phyloP scores from a whole-genome alignment of 129 eudicot genomes.

The Ambrosia artemisiifolia region DNA sequence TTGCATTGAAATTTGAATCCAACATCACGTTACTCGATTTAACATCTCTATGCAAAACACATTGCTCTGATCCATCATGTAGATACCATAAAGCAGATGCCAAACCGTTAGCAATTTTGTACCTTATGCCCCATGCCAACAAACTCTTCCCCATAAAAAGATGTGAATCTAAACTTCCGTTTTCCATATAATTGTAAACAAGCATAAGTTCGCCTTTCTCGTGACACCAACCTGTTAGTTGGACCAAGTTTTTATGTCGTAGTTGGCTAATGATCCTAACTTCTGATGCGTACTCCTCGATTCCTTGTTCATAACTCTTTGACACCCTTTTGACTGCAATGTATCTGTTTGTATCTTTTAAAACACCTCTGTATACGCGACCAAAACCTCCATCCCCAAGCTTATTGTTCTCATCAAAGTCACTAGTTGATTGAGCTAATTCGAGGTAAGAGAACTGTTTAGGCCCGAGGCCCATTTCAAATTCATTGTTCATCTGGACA shows the following conservation, averaged over 20 bases:
- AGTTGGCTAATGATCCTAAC: slow-evolving; percentile 48
- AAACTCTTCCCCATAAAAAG: slow-evolving; percentile 29
- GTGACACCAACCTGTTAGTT: slow-evolving; percentile 53
- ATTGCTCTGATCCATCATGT: slow-evolving; percentile 51
- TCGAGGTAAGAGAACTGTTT: slow-evolving; percentile 38
- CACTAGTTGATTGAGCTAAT: slow-evolving; percentile 31
- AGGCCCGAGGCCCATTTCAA: slow-evolving; percentile 44
- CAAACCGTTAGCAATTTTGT: slow-evolving; percentile 39
- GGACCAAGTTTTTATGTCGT: slow-evolving; percentile 49
- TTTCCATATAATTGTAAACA: slow-evolving; percentile 41
- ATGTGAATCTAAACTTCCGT: slow-evolving; percentile 47
- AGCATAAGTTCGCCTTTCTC: slow-evolving; percentile 35
- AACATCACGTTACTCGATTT: too few species aligned
- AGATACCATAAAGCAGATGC: slow-evolving; percentile 47
- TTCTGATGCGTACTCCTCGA: slow-evolving; percentile 43
- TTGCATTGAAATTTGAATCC: too few species aligned
- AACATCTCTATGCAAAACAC: too few species aligned
- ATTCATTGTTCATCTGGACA: slow-evolving; percentile 28
- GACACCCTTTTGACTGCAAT: too few species aligned
- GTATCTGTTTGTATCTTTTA: slow-evolving; percentile 19
- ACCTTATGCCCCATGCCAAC: slow-evolving; percentile 41
- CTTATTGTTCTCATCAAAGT: slow-evolving; percentile 35
- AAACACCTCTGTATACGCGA: slow-evolving; percentile 34
- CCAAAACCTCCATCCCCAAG: slow-evolving; percentile 57
- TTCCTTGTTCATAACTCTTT: slow-evolving; percentile 43